Base-by-base conservation (phyloP, 306 rosid genomes). In the Cucumis melo region DNA sequence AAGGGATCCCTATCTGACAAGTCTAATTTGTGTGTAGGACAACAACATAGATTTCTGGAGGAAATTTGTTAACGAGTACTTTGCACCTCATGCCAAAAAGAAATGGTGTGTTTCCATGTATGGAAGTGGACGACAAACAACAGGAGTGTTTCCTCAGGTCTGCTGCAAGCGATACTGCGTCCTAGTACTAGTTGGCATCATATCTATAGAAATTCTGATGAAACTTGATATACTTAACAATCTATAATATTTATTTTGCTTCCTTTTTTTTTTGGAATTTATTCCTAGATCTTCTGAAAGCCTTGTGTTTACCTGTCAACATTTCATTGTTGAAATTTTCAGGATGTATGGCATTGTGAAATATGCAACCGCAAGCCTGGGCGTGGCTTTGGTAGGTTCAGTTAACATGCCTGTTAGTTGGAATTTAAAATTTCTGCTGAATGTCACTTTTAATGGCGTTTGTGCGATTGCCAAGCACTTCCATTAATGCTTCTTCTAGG, bases 71-170 rank as follows among this genome's bases (percentile, higher is more conserved):
- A 86, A 90, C 6, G 98, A 93, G 68, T 93, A 88, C 83, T 93
- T 86, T 85, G 98, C 96, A 55, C 97, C 98, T 27, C 86, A 90
- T 87, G 98, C 98, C 76, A 93, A 85, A 84, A 93, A 93, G 91
- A 93, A 93, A 84, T 93, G 98, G 98, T 93, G 98, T 66, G 97
- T 93, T 79, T 93, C 98, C 64, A 86, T 91, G 96, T 93, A 93
- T 82, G 98, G 98, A 80, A 87, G 91, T 85, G 93, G 96, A 76
- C 84, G 97, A 64, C 98, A 93, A 81, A 90, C 98, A 81, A 87
- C 87, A 81, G 98, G 98, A 77, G 98, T 93, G 85, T 90, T 91
- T 77, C 98, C 94, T 80, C 98, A 93, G 98, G 98, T 91, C 61
- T 82, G 83, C 78, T 82, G 78, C 76, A 72, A 58, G 78, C 38